Evolutionary conservation across 1,139 yeast genomes (phyloP).

Genomic region (Sugiyamaella castrensis): DNA sequence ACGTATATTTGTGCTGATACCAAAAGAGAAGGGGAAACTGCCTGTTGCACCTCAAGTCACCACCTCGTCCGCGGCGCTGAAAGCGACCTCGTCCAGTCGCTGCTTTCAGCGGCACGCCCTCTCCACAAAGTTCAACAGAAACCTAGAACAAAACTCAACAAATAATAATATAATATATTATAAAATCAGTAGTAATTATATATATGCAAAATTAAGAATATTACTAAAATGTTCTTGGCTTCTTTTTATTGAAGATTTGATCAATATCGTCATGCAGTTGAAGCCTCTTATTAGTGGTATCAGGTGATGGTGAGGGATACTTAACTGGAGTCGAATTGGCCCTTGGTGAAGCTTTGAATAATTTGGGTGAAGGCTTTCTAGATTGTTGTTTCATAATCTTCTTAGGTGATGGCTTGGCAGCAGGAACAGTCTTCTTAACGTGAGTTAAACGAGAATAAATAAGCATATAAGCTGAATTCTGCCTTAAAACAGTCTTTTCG

Average conservation of each 20-base stretch:
- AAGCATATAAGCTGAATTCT: slow-evolving; percentile 79
- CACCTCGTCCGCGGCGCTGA: too few relatives aligned
- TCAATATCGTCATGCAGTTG: slow-evolving; percentile 28
- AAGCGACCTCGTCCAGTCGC: too few relatives aligned
- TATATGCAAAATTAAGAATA: neutral
- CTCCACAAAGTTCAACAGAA: too few relatives aligned
- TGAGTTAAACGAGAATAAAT: slow-evolving; percentile 54
- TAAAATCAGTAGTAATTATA: slow-evolving; percentile 5
- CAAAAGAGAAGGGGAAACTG: too few relatives aligned
- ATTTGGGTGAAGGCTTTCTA: neutral
- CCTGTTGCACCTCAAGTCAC: too few relatives aligned
- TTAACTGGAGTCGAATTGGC: neutral
- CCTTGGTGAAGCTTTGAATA: neutral
- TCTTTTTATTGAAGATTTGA: slow-evolving; percentile 25
- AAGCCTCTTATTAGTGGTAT: slow-evolving; percentile 9
- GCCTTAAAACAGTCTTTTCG: slow-evolving; percentile 75
- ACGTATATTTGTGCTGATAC: too few relatives aligned
- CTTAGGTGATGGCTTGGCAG: slow-evolving; percentile 1
- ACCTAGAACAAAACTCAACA: too few relatives aligned
- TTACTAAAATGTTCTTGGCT: slow-evolving; percentile 10
- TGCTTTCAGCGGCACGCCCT: too few relatives aligned
- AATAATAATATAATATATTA: neutral
- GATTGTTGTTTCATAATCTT: neutral
- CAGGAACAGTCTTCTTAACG: slow-evolving; percentile 4
- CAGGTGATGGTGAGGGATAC: neutral